Evolutionary conservation across 129 eudicot genomes (phyloP), one percentile per base, ranked within the genome.

Genomic region (Oenanthe sinensis): DNA sequence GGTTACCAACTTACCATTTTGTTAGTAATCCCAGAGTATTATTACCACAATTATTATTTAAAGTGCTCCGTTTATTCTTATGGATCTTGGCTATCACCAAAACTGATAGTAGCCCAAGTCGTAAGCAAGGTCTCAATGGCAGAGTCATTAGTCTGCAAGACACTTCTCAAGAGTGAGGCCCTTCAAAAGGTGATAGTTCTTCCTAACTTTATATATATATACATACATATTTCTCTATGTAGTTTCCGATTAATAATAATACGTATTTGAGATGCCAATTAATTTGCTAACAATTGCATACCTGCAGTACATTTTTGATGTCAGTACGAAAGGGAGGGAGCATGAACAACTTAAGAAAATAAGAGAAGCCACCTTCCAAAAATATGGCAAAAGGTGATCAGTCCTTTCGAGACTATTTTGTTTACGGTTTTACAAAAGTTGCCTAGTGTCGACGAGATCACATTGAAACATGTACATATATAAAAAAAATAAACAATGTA

Each of bases 361-460:
- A 6, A 71, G 75, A 43, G 75, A 71, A 71, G 75, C 28, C 36
- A 71, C 75, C 24, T 43, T 71, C 75, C 75, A 71, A 1, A 71
- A 42, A 20, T 71, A 42, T 71, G 75, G 75, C 73, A 54, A 3
- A 5, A 39, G 24, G 24, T 54, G 62, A 17, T 54, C 3, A 20
- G 15, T 19, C 24, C n/a, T 5, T 54, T 0, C 62, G 67, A 76
- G 40, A 39, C 76, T 30, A 52, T 39, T 39, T 5, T 39, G 4
- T 39, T 39, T 39, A 39, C 42, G 2, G 42, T 39, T 39, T 39
- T 39, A 39, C 42, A 39, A 39, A 39, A 16, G 12, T 37, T 37
- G 40, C 40, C 40, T 37, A 1, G 40, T 37, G 40, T 37, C 40
- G 2, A 37, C 40, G 40, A 37, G n/a, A n/a, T n/a, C n/a, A n/a